Evolutionary conservation across 345 rosid species (phyloP), one percentile per base, ranked within the genome.

Genomic region (Bruguiera sexangula): DNA sequence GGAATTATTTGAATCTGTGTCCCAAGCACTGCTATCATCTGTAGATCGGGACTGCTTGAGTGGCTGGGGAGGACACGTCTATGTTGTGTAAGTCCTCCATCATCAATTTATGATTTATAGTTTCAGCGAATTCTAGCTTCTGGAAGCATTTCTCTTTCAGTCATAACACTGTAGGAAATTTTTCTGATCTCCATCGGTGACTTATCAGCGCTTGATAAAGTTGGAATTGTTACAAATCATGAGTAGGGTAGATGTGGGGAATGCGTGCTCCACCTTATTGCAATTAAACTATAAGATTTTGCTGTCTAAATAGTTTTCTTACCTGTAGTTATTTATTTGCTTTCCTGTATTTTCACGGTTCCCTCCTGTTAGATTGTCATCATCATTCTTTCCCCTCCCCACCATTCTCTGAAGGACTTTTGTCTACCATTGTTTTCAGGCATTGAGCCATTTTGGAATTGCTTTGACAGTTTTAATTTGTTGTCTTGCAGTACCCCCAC

Each of bases 41-140:
- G 96, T 95, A 7, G 97, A 92, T 78, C 88, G 96, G 70, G 99
- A 95, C 82, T 95, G 97, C 76, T 78, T 95, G 71, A 92, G 97
- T 84, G 99, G 99, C 56, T 92, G 99, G 99, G 99, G 99, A 76
- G 97, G 97, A 58, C 93, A 89, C 59, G 92, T 92, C 71, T 95
- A 92, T 74, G 80, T 95, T 82, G 93, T 95, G 99, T 95, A 92
- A 88, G 96, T 65, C 66, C 59, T 54, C 37, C 57, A 76, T 72
- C 65, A 51, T 34, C 37, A 34, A 34, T 34, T 34, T 34, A 34
- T 34, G 37, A 22, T 9, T 69, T 32, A 39, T 10, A 11, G 24
- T n/a, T 53, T 1, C 10, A 22, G 57, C 3, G 22, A 53, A 53
- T 19, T 53, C 37, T 53, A n/a, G 57, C 57, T 53, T 10, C 57